Conservation (phyloP, 2,329 filamentous ascomycete species). For the Thermothelomyces thermophilus region DNA sequence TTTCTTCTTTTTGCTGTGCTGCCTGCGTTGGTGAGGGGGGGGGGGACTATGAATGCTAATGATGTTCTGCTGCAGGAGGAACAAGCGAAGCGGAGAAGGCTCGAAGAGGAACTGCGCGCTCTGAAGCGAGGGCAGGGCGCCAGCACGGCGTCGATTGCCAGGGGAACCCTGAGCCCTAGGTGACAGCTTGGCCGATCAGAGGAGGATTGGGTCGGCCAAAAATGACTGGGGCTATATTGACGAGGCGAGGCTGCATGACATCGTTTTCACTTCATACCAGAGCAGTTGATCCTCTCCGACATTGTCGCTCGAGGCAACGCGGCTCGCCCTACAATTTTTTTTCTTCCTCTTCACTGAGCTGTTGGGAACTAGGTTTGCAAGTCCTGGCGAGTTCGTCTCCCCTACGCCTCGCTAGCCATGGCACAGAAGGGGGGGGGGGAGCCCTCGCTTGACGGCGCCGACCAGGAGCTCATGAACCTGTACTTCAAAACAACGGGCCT, state of each 20-base stretch:
- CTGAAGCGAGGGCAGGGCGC: constrained; percentile 32
- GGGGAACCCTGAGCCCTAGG: constrained; percentile 34
- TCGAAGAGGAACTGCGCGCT: constrained; percentile 45
- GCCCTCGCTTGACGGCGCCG: too few relatives aligned
- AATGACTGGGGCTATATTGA: too few relatives aligned
- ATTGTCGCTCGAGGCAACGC: too few relatives aligned
- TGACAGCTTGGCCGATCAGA: constrained; percentile 1
- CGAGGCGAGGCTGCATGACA: not conserved
- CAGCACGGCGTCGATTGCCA: constrained; percentile 28
- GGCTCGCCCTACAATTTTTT: too few relatives aligned
- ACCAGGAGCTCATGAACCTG: too few relatives aligned
- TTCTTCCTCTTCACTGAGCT: not conserved
- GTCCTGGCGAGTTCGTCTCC: too few relatives aligned
- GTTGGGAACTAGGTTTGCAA: too few relatives aligned
- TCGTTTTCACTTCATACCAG: not conserved
- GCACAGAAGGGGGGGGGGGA: too few relatives aligned
- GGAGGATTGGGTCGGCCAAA: too few relatives aligned
- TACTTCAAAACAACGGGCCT: too few relatives aligned
- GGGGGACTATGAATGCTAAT: constrained; percentile 8
- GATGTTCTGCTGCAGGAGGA: constrained; percentile 38
- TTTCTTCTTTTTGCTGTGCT: not conserved
- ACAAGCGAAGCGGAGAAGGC: constrained; percentile 39
- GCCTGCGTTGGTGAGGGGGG: not conserved
- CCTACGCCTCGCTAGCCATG: too few relatives aligned
- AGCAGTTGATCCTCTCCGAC: too few relatives aligned